A percentile compares a stretch with the other conserved stretches of the same genome.
Evolutionary conservation across 805 yeast genomes (phyloP).

Genomic region (Cyberlindnera americana): DNA sequence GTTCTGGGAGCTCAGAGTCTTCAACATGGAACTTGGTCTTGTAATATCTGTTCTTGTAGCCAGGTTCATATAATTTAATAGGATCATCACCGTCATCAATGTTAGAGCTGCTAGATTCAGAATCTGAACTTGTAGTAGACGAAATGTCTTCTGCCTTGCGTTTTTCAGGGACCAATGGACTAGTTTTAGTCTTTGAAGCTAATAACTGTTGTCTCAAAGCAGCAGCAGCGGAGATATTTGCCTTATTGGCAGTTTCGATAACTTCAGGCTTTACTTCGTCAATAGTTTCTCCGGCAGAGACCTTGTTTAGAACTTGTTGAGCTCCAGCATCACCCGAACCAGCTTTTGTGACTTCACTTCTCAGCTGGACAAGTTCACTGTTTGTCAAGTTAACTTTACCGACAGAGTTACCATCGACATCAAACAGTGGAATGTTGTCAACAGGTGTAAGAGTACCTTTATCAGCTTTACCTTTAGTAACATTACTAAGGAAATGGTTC

Average conservation of each 20-base stretch:
- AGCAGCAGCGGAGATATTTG: constrained; percentile 44
- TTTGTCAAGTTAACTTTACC: constrained; percentile 65
- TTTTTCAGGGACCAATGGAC: constrained; percentile 22
- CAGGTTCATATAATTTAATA: constrained; percentile 80
- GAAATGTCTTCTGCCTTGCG: constrained; percentile 18
- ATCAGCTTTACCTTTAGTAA: constrained; percentile 65
- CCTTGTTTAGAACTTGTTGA: constrained; percentile 28
- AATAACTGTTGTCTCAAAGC: constrained; percentile 35
- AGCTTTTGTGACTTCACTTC: constrained; percentile 48
- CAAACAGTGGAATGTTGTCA: constrained; percentile 71
- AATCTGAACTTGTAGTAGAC: constrained; percentile 1
- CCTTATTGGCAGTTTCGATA: constrained; percentile 32
- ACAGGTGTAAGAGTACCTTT: constrained; percentile 70
- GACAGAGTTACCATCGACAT: constrained; percentile 69
- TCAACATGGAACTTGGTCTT: constrained; percentile 62
- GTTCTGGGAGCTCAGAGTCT: constrained; percentile 48
- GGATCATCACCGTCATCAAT: constrained; percentile 43
- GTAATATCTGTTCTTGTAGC: constrained; percentile 82
- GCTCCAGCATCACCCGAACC: constrained; percentile 27
- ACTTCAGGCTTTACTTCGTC: constrained; percentile 19
- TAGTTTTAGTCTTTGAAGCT: constrained; percentile 24
- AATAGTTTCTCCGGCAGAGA: constrained; percentile 9
- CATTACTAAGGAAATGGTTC: constrained; percentile 44
- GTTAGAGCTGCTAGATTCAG: constrained; percentile 14
- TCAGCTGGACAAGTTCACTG: constrained; percentile 63